These are phyloP conservation scores for Tuber indicum DNA, from an alignment of 495 filamentous ascomycete genomes.

Conservation along the genomic window DNA sequence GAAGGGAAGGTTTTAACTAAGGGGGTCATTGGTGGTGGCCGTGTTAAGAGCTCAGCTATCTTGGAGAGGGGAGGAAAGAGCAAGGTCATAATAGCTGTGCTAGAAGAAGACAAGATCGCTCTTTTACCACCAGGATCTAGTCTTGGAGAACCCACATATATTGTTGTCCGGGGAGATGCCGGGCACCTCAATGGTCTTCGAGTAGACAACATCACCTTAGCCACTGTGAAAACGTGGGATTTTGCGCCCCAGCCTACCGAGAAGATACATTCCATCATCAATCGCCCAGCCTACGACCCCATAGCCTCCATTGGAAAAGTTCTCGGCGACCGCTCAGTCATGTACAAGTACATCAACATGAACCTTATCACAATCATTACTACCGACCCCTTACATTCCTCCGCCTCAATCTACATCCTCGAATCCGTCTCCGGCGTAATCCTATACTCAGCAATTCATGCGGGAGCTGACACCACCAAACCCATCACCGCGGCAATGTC, in stretches of 20 bases:
- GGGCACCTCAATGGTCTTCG: slow-evolving; percentile 57
- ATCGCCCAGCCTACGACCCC: slow-evolving; percentile 69
- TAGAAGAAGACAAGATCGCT: slow-evolving; percentile 27
- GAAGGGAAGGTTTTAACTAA: slow-evolving; percentile 42
- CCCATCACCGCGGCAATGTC: slow-evolving; percentile 70
- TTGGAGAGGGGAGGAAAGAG: slow-evolving; percentile 46
- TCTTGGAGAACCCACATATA: slow-evolving; percentile 30
- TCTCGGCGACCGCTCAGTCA: slow-evolving; percentile 78
- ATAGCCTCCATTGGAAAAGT: slow-evolving; percentile 93
- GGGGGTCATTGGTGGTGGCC: slow-evolving; percentile 15
- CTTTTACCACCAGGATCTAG: slow-evolving; percentile 23
- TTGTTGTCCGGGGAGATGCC: slow-evolving; percentile 59
- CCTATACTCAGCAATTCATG: slow-evolving; percentile 62
- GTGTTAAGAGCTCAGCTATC: slow-evolving; percentile 47
- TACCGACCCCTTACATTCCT: slow-evolving; percentile 49
- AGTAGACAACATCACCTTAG: slow-evolving; percentile 36
- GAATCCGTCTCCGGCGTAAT: slow-evolving; percentile 79
- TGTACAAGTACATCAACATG: slow-evolving; percentile 95
- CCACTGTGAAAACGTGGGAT: slow-evolving; percentile 57
- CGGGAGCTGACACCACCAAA: slow-evolving; percentile 65
- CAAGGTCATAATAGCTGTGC: slow-evolving; percentile 33
- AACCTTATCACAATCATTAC: slow-evolving; percentile 77
- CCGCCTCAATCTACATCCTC: slow-evolving; percentile 69
- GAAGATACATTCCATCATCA: slow-evolving; percentile 58
- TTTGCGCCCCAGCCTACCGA: slow-evolving; percentile 65